phyloP scores from a whole-genome alignment of 768 basidiomycete genomes.

The Hypsizygus marmoreus region DNA sequence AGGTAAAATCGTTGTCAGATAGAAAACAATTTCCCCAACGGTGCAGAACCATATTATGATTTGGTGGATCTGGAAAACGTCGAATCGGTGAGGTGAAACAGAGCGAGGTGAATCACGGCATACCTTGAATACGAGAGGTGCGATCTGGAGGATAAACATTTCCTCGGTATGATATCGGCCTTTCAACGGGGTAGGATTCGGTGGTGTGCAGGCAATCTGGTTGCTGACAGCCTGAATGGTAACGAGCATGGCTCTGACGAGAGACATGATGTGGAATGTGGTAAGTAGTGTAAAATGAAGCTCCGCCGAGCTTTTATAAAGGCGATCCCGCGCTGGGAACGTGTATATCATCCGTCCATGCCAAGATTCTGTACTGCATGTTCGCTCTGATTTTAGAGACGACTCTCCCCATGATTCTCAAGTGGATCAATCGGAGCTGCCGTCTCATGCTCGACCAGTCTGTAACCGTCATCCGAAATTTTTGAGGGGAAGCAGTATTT shows the following conservation, averaged over 20 bases:
- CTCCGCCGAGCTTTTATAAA: too few relatives aligned
- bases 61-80: slow-evolving; percentile 15
- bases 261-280: slow-evolving; percentile 33
- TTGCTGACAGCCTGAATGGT: slow-evolving; percentile 43
- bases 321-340: too few relatives aligned
- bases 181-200: slow-evolving; percentile 47
- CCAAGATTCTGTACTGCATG: too few relatives aligned
- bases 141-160: slow-evolving; percentile 45
- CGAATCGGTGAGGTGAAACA: not conserved
- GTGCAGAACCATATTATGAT: slow-evolving; percentile 23
- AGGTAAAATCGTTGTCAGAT: slow-evolving; percentile 18
- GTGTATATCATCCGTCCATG: too few relatives aligned
- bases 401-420: too few relatives aligned
- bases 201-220: slow-evolving; percentile 48
- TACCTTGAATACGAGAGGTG: slow-evolving; percentile 49
- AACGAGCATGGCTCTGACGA: slow-evolving; percentile 41
- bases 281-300: too few relatives aligned
- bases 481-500: too few relatives aligned
- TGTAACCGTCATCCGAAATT: too few relatives aligned
- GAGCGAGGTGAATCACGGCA: not conserved
- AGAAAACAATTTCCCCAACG: slow-evolving; percentile 19
- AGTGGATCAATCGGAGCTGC: too few relatives aligned
- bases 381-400: too few relatives aligned
- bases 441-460: too few relatives aligned
- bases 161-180: slow-evolving; percentile 48